A percentile compares a stretch with the other conserved stretches of the same genome.
Evolutionary conservation across 805 yeast species (phyloP).

Genomic region (Martiniozyma abietophila): DNA sequence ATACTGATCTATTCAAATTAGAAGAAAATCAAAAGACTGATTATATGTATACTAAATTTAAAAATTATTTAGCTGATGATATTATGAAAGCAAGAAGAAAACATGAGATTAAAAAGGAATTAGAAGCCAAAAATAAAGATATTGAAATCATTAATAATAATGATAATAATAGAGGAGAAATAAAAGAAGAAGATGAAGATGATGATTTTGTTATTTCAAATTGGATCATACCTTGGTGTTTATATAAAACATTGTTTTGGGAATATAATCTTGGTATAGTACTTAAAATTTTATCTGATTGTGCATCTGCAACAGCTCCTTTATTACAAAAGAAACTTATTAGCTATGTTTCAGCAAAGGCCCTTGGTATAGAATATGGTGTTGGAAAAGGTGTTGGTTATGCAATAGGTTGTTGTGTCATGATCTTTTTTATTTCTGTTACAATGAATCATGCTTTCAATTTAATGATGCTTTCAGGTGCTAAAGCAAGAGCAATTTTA

Average conservation of each 20-base stretch:
- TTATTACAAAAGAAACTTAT: constrained; percentile 56
- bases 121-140: no score
- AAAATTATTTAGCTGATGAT: constrained; percentile 24
- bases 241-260: constrained; percentile 40
- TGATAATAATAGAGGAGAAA: no score
- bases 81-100: constrained; percentile 17
- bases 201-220: constrained; percentile 19
- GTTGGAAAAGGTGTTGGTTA: constrained; percentile 66
- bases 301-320: constrained; percentile 47
- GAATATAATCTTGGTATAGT: constrained; percentile 34
- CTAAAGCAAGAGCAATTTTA: constrained; percentile 57
- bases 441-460: constrained; percentile 41
- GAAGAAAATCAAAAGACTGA: constrained; percentile 35
- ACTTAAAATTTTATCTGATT: constrained; percentile 35
- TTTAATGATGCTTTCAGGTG: constrained; percentile 51
- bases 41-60: constrained; percentile 29
- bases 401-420: constrained; percentile 54
- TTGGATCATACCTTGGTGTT: constrained; percentile 24
- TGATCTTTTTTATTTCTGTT: constrained; percentile 41
- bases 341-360: constrained; percentile 45
- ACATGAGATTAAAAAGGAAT: no score
- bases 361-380: constrained; percentile 30
- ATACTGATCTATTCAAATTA: constrained; percentile 47
- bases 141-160: no score
- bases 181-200: constrained; percentile 8